These are phyloP conservation scores for Glutinoglossum americanum DNA, from an alignment of 495 filamentous ascomycete genomes.

Conservation along the genomic window DNA sequence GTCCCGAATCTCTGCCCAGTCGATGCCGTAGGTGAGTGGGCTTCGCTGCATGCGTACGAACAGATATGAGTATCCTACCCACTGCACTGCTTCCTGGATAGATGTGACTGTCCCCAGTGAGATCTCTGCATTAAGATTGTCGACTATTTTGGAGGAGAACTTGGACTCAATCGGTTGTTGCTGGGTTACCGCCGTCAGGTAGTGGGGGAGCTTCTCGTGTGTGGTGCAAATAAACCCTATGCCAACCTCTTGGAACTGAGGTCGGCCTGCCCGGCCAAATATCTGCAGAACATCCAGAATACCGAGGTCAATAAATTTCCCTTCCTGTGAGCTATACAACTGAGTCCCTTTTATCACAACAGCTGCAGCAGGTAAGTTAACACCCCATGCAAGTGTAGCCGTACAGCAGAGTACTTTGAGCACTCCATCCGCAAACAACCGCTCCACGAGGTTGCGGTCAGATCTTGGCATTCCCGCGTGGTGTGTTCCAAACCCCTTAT, in stretches of 20 bases:
- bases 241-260: conserved; percentile 88
- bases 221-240: conserved; percentile 96
- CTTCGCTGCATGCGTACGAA: conserved; percentile 90
- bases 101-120: conserved; percentile 87
- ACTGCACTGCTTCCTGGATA: conserved; percentile 80
- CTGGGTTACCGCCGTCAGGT: conserved; percentile 77
- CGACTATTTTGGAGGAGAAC: conserved; percentile 75
- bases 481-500: conserved; percentile 81
- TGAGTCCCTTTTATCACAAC: conserved; percentile 97
- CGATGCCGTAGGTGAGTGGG: conserved; percentile 85
- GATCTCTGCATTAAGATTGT: conserved; percentile 94
- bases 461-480: conserved; percentile 89
- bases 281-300: conserved; percentile 97
- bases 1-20: conserved; percentile 71
- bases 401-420: conserved; percentile 96
- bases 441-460: conserved; percentile 84
- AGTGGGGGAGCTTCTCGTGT: conserved; percentile 78
- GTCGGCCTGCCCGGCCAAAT: conserved; percentile 91
- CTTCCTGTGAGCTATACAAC: conserved; percentile 85
- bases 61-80: conserved; percentile 94
- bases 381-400: conserved; percentile 93
- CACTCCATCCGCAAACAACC: conserved; percentile 68
- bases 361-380: conserved; percentile 91
- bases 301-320: conserved; percentile 88
- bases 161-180: conserved; percentile 91